These are phyloP conservation scores for Amoebophrya sp. DNA, from an alignment of 169 alveolate genomes.

Conservation along the genomic window DNA sequence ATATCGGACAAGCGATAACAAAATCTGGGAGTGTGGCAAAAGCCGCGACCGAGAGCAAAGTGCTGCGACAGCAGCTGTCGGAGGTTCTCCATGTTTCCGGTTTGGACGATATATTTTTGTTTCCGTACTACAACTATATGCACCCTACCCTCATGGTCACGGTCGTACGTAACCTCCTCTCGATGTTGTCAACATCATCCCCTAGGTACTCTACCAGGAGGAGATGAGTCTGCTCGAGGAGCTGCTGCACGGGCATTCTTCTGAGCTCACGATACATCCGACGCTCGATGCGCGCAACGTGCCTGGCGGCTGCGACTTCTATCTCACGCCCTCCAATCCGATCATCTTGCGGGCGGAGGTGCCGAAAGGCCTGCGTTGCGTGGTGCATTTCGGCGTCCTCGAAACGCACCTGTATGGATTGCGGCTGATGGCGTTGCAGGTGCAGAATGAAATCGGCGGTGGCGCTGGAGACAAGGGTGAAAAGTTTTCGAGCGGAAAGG, in stretches of 20 bases:
- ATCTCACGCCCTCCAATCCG: not conserved
- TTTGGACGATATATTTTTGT: too few species aligned
- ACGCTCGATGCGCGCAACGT: conserved; percentile 3
- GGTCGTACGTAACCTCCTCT: too few species aligned
- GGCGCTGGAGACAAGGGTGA: too few species aligned
- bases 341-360: not conserved
- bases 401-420: not conserved
- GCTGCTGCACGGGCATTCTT: not conserved
- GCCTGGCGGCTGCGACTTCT: not conserved
- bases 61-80: not conserved
- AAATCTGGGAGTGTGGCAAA: not conserved
- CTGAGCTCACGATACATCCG: not conserved
- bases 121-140: too few species aligned
- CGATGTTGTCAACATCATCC: too few species aligned
- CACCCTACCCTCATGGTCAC: too few species aligned
- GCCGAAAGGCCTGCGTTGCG: not conserved
- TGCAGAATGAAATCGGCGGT: too few species aligned
- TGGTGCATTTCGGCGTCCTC: not conserved
- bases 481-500: not conserved
- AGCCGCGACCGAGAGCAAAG: not conserved
- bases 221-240: not conserved
- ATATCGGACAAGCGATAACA: not conserved
- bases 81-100: too few species aligned
- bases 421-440: not conserved
- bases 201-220: not conserved